phyloP scores from a whole-genome alignment of 148 eudicot genomes.

The Camellia japonica region DNA sequence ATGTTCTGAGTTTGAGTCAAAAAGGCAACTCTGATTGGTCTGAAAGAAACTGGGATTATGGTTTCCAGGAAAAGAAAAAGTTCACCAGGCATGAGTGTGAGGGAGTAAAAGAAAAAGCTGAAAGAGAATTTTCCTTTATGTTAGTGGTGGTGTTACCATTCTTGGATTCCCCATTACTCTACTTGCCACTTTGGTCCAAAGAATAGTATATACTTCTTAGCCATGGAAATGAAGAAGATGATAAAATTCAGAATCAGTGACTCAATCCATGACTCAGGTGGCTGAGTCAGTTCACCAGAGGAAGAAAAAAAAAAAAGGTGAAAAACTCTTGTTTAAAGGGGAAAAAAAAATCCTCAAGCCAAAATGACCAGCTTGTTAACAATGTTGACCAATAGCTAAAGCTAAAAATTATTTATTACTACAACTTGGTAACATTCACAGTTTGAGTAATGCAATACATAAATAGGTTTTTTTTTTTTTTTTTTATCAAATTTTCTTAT shows the following conservation, averaged over 20 bases:
- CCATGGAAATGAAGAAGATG: not conserved
- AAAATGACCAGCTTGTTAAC: too few species aligned
- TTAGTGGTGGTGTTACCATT: constrained; percentile 19
- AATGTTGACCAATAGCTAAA: not conserved
- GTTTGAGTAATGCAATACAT: not conserved
- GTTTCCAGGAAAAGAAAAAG: constrained; percentile 24
- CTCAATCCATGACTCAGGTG: not conserved
- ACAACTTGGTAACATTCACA: not conserved
- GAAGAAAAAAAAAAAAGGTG: not conserved
- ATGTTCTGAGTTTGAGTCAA: constrained; percentile 14
- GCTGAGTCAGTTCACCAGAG: not conserved
- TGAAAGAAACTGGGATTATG: not conserved
- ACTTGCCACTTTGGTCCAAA: not conserved
- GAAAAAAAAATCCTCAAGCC: too few species aligned
- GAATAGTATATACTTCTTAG: not conserved
- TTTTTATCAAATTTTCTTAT: too few species aligned
- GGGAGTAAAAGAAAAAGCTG: constrained; percentile 21
- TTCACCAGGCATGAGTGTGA: not conserved
- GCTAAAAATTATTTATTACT: too few species aligned
- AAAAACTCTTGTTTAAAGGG: not conserved
- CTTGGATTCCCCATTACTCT: constrained; percentile 19
- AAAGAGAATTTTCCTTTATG: constrained; percentile 18
- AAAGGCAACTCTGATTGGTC: constrained; percentile 7
- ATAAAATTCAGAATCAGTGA: constrained; percentile 9
- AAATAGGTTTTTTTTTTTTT: not conserved